Base-by-base conservation (phyloP, 2,329 filamentous ascomycete species). In the Pyricularia sp. region DNA sequence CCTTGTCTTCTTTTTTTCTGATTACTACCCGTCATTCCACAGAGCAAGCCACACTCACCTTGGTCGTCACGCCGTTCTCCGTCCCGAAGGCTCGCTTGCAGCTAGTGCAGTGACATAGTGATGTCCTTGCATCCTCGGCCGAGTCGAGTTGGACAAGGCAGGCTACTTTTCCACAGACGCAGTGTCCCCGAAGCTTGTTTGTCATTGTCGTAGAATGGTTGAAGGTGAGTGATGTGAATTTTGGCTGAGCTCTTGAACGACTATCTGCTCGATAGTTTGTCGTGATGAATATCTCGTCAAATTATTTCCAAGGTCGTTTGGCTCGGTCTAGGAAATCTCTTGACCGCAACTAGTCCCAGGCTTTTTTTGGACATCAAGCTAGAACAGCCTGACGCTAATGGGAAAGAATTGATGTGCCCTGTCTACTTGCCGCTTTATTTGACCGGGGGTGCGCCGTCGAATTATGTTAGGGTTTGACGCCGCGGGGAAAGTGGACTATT, bases 41-140 rank as follows among this genome's bases (percentile, higher is more conserved):
- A 26, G 23, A 26, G n/a, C 58, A 25, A 25, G 58, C 58, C 58
- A 12, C 23, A n/a, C 63, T 65, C 30, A 70, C 71, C 71, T 76
- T 77, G 63, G 75, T 74, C 0, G 76, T 78, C n/a, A 77, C 71
- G 10, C 77, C 77, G 58, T 74, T 77, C 69, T 78, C 77, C 26
- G 76, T 75, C 25, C 76, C 76, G 69, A 78, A 77, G 1, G 77
- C 77, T 33, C 76, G 72, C 14, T 73, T 73, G 69, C 77, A 78
- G 71, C 75, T 77, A 5, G 72, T 70, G 71, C 76, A 78, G 70
- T 78, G 77, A 65, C 76, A 78, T 23, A 78, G 71, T 1, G 76
- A 77, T 3, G 77, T 78, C 25, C 75, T 71, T 0, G 74, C 76
- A 7, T 73, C 71, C 4, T 76, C 74, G 1, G 70, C 30, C 7